phyloP scores from a whole-genome alignment of 2,329 filamentous ascomycete genomes.

The Claviceps pazoutovae region DNA sequence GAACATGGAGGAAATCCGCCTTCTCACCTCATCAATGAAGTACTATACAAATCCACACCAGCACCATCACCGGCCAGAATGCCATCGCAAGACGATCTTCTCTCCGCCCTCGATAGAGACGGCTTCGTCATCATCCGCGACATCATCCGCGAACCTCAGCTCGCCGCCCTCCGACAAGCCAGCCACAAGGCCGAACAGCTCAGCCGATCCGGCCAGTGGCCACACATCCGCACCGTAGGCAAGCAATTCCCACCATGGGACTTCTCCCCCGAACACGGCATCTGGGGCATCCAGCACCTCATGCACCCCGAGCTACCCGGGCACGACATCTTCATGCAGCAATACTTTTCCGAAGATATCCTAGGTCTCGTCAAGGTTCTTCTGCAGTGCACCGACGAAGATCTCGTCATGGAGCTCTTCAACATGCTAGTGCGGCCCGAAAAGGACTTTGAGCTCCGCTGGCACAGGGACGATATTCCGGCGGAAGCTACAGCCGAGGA shows the following conservation, averaged over 20 bases:
- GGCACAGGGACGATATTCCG: constrained; percentile 76
- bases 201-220: constrained; percentile 62
- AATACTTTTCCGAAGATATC: constrained; percentile 59
- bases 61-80: not conserved
- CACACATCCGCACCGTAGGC: constrained; percentile 66
- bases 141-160: constrained; percentile 41
- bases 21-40: no score
- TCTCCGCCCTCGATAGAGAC: constrained; percentile 46
- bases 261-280: constrained; percentile 44
- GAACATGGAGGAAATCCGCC: no score
- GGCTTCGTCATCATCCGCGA: constrained; percentile 64
- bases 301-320: constrained; percentile 58
- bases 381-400: constrained; percentile 40
- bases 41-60: not conserved
- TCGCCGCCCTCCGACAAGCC: constrained; percentile 46
- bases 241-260: constrained; percentile 88
- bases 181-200: constrained; percentile 41
- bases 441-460: constrained; percentile 56
- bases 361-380: constrained; percentile 51
- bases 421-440: constrained; percentile 71
- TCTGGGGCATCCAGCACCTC: constrained; percentile 84
- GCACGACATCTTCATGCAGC: constrained; percentile 44
- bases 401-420: constrained; percentile 75
- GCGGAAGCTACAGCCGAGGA: constrained; percentile 50
- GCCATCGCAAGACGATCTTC: constrained; percentile 1